Evolutionary conservation across 2,329 filamentous ascomycete genomes (phyloP), one percentile per base, ranked within the genome.

Genomic region (Scedosporium dehoogii): DNA sequence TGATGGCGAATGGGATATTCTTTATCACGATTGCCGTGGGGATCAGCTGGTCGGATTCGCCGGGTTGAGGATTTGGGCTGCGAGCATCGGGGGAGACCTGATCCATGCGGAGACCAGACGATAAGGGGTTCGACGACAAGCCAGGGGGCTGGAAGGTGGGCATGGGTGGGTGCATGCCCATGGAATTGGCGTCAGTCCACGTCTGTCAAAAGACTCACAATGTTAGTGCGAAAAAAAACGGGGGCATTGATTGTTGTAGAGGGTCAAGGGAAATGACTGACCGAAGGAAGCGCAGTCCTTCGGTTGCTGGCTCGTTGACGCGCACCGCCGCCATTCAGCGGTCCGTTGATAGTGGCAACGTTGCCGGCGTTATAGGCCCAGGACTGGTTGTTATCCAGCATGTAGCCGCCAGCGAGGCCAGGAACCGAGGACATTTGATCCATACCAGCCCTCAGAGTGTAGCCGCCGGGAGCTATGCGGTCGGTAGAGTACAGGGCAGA

Each of bases 21-120:
- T 99, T 99, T 77, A 99, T 97, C 64, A 99, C 94, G 69, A 99
- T 97, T 62, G 94, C 94, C 3, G 94, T 99, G 2, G 93, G 93
- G 64, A 99, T 99, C 64, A 99, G 85, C 77, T 97, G 93, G 68
- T 96, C 93, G 63, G 86, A 58, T 85, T 83, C 70, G 69, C 78
- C 64, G 70, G 75, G 68, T 66, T 76, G 63, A 70, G 77, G 75
- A 63, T 78, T 76, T 10, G 75, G 70, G 64, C 73, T 74, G 27
- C 72, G 72, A 61, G 74, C 21, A 51, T 61, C 59, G 46, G 59
- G 29, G 9, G 59, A 55, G 4, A 42, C 48, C 27, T 61, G 74
- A 27, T 78, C 75, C 58, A 74, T 75, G n/a, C 78, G 75, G n/a
- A 79, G 74, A 46, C 72, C 73, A 61, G 75, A 76, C 5, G 73